Evolutionary conservation across 1,139 yeast species (phyloP).

Genomic region (Protomyces macrosporus): DNA sequence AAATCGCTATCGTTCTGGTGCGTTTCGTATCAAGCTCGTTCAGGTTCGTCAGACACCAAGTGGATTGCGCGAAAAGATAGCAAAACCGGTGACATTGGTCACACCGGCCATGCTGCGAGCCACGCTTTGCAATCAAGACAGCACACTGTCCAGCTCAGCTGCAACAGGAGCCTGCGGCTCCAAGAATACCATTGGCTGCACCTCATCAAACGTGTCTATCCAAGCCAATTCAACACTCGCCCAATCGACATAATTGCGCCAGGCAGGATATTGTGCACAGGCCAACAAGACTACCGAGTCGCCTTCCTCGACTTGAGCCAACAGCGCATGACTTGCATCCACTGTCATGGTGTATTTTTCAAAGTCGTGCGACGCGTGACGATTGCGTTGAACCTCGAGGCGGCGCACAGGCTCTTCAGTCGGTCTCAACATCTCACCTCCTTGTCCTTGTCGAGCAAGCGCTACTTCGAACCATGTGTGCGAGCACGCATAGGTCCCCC

Average conservation of each 20-base stretch:
- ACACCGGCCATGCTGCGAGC: neutral
- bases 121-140: too few relatives aligned
- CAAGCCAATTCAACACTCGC: conserved; percentile 6
- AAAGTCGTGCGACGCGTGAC: conserved; percentile 5
- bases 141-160: too few relatives aligned
- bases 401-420: neutral
- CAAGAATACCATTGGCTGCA: neutral
- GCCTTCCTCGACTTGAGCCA: neutral
- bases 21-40: too few relatives aligned
- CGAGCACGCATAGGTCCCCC: conserved; percentile 8
- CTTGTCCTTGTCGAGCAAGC: neutral
- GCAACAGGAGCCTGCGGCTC: neutral
- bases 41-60: too few relatives aligned
- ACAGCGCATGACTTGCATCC: neutral
- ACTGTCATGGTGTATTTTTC: neutral
- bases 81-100: neutral
- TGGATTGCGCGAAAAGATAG: neutral
- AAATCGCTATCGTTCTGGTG: too few relatives aligned
- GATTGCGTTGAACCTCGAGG: conserved; percentile 15
- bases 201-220: neutral
- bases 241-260: conserved; percentile 8
- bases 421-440: neutral
- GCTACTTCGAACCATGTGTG: conserved; percentile 19
- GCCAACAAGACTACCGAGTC: neutral
- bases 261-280: conserved; percentile 16